Conservation (phyloP, 495 filamentous ascomycete species). For the Neurospora intermedia region DNA sequence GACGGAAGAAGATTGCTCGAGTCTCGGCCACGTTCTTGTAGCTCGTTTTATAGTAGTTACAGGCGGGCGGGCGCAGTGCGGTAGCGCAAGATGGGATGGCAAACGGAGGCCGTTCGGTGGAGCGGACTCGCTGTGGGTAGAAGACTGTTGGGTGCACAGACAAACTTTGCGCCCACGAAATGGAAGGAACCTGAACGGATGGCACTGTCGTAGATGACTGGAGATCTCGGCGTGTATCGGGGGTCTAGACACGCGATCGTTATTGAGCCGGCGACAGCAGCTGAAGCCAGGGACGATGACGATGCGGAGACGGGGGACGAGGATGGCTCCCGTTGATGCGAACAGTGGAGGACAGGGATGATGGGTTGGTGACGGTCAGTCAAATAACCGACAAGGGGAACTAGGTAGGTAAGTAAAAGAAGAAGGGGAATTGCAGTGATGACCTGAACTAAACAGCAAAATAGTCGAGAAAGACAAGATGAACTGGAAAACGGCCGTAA, state of each 20-base stretch:
- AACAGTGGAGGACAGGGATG: neutral
- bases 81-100: neutral
- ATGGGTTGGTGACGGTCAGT: neutral
- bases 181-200: neutral
- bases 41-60: neutral
- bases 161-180: neutral
- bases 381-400: neutral
- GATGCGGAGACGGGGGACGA: neutral
- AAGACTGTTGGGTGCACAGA: neutral
- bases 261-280: neutral
- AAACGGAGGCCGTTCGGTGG: neutral
- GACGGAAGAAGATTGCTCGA: neutral
- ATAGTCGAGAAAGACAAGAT: neutral
- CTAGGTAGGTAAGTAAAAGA: neutral
- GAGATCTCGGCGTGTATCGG: neutral
- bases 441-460: neutral
- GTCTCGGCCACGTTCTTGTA: neutral
- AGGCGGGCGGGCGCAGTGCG: neutral
- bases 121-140: neutral
- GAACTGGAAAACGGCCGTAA: neutral
- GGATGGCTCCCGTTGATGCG: neutral
- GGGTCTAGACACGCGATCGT: neutral
- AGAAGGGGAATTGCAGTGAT: neutral
- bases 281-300: neutral
- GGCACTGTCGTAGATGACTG: neutral